phyloP scores from a whole-genome alignment of 805 yeast genomes.

The Candida ascalaphidarum region DNA sequence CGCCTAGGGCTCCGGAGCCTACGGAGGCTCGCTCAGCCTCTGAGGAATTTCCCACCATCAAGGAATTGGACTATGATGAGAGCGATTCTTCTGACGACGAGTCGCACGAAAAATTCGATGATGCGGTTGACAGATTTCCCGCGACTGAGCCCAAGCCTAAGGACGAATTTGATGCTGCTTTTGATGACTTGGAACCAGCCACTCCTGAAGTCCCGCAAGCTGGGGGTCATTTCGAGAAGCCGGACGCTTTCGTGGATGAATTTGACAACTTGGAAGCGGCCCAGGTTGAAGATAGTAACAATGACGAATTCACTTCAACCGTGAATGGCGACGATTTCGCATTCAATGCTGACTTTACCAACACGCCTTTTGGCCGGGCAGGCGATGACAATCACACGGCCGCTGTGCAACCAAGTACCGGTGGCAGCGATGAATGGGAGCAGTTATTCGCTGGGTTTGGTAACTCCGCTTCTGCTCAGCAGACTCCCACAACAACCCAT shows the following conservation, averaged over 20 bases:
- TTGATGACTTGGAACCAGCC: constrained; percentile 31
- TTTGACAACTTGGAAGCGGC: constrained; percentile 31
- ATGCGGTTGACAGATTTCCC: constrained; percentile 22
- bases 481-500: constrained; percentile 5
- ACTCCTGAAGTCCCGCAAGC: constrained; percentile 6
- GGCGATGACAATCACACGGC: constrained; percentile 5
- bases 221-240: constrained; percentile 2
- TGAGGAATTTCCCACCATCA: constrained; percentile 53
- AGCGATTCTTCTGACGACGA: constrained; percentile 36
- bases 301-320: constrained; percentile 17
- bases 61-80: constrained; percentile 46
- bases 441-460: constrained; percentile 88
- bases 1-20: too few relatives aligned
- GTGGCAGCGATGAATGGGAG: constrained; percentile 79
- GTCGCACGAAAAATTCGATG: constrained; percentile 24
- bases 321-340: constrained; percentile 13
- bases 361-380: constrained; percentile 9
- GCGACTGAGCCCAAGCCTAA: too few relatives aligned
- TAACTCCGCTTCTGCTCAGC: constrained; percentile 32
- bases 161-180: constrained; percentile 27
- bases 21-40: too few relatives aligned
- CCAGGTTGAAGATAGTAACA: constrained; percentile 15
- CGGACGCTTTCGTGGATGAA: constrained; percentile 27
- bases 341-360: constrained; percentile 24
- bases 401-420: constrained; percentile 3